phyloP scores from a whole-genome alignment of 768 basidiomycete genomes.

The Leucocoprinus leucothites region DNA sequence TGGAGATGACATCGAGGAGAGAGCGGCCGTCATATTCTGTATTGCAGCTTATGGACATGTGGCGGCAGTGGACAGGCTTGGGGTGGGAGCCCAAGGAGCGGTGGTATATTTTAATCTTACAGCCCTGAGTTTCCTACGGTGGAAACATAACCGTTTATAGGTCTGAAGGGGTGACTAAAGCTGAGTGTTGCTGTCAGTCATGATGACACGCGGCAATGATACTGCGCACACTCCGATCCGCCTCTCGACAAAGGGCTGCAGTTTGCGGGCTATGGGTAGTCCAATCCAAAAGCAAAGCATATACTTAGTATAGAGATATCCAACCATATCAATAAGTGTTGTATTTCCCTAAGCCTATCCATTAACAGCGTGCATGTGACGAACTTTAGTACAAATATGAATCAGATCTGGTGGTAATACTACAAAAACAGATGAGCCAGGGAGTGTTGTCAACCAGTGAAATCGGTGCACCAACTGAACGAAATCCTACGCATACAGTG shows the following conservation, averaged over 20 bases:
- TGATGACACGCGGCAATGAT: too few species aligned
- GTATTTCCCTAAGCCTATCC: not conserved
- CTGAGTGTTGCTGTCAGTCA: too few species aligned
- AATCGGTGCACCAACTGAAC: slow-evolving; percentile 24
- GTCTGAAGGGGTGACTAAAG: too few species aligned
- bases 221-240: too few species aligned
- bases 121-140: too few species aligned
- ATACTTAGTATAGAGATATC: too few species aligned
- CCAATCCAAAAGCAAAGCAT: too few species aligned
- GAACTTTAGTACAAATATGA: slow-evolving; percentile 13
- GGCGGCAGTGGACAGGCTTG: too few species aligned
- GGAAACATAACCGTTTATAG: too few species aligned
- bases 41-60: too few species aligned
- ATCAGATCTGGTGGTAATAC: slow-evolving; percentile 11
- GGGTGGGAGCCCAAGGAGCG: not conserved
- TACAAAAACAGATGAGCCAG: slow-evolving; percentile 7
- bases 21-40: not conserved
- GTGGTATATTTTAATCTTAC: not conserved
- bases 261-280: too few species aligned
- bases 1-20: not conserved
- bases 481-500: slow-evolving; percentile 21
- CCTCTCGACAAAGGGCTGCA: too few species aligned
- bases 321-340: not conserved
- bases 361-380: slow-evolving; percentile 2
- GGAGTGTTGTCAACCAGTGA: not conserved